Evolutionary conservation across 2,329 filamentous ascomycete species (phyloP).

Genomic region (Aspergillus udagawae): DNA sequence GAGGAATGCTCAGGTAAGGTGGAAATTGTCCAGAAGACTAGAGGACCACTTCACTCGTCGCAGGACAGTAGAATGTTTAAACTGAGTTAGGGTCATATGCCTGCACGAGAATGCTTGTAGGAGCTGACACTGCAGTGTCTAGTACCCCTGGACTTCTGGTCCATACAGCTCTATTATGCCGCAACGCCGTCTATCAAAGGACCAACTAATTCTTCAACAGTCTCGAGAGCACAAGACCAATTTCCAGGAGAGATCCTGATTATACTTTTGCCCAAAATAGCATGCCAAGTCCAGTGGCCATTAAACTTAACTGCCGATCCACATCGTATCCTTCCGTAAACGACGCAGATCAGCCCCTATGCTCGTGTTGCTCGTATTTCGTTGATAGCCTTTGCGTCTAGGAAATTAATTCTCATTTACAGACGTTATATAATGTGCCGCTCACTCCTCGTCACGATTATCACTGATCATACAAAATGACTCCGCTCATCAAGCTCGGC

Average conservation of each 20-base stretch:
- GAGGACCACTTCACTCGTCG: too few species aligned
- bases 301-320: background rate
- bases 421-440: background rate
- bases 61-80: too few species aligned
- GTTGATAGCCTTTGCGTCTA: too few species aligned
- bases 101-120: background rate
- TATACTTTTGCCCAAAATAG: background rate
- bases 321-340: background rate
- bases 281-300: background rate
- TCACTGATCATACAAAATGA: background rate
- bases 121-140: too few species aligned
- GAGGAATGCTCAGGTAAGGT: background rate
- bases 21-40: background rate
- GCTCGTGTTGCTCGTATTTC: background rate
- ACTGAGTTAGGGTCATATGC: too few species aligned
- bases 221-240: too few species aligned
- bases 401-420: too few species aligned
- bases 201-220: background rate
- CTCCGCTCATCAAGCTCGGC: background rate
- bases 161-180: too few species aligned
- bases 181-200: background rate
- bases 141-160: rapidly evolving
- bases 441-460: background rate
- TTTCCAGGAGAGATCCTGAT: too few species aligned
- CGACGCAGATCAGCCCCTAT: background rate